Evolutionary conservation across 75 land plant genomes (phyloP).

Genomic region (Pinus albicaulis): DNA sequence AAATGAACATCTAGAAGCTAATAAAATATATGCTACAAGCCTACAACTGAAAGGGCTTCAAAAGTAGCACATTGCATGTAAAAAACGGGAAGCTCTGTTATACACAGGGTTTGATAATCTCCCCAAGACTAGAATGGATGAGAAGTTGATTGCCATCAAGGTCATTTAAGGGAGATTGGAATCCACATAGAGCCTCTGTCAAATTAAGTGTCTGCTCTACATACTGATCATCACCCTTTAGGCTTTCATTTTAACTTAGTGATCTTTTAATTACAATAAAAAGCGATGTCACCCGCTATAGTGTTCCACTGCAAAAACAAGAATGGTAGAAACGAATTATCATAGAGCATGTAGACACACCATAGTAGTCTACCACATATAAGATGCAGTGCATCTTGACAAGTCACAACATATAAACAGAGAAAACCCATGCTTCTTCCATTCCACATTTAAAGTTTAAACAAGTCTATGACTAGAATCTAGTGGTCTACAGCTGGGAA

Average conservation of each 20-base stretch:
- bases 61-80: not conserved
- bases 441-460: no score
- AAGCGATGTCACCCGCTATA: constrained; percentile 42
- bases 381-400: no score
- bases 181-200: no score
- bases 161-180: no score
- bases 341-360: no score
- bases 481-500: not conserved
- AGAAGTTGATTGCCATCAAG: not conserved
- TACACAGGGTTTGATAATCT: constrained; percentile 58
- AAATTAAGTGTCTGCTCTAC: no score
- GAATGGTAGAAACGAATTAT: not conserved
- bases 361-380: no score
- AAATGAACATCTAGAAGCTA: no score
- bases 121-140: constrained; percentile 53
- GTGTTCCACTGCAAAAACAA: constrained; percentile 23
- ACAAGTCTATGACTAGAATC: no score
- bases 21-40: not conserved
- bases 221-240: not conserved
- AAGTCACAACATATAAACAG: no score
- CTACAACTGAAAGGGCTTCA: not conserved
- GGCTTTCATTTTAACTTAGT: constrained; percentile 31
- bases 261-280: constrained; percentile 29
- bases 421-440: no score
- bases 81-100: not conserved